Base-by-base conservation (phyloP, 2,329 filamentous ascomycete species). In the Monilinia laxa region DNA sequence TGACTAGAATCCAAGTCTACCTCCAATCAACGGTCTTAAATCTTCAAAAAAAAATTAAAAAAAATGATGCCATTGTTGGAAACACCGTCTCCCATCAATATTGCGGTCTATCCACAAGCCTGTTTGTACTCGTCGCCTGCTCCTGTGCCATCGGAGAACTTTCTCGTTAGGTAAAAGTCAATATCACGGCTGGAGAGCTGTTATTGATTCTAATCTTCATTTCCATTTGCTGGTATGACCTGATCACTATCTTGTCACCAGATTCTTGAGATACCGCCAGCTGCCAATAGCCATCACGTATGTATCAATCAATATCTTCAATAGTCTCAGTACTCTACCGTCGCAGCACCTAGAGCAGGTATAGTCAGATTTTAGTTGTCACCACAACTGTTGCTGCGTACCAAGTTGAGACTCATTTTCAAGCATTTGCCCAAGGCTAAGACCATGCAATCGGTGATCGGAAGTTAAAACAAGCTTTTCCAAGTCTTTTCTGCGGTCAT, bases 391-490 rank as follows among this genome's bases (percentile, higher is more conserved):
- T 1, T 20, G 20, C n/a, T 58, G 23, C 56, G 25, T 57, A 25
- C 23, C 45, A 45, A 23, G 28, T 60, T 49, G 42, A 31, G 5
- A 38, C 28, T 59, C 40, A 59, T 59, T 25, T 18, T 18, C 20
- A 59, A 35, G 42, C 18, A 7, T n/a, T 60, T 35, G 4, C 12
- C 7, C 35, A n/a, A 49, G 14, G 45, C 42, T 20, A 60, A 49
- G 20, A 31, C n/a, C 12, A 60, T 38, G 9, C 57, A 28, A 38
- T 25, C 20, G 45, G 45, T 60, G 18, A 28, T 40, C 58, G 45
- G 45, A 49, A 49, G 57, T 60, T 49, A 4, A 28, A 38, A 60
- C 45, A 60, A 60, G 58, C 45, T 60, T 60, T 59, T 51, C n/a
- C 45, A 60, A 60, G 58, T 28, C 4, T 38, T 35, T 60, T 51